These are phyloP conservation scores for Dendryphion nanum DNA, from an alignment of 2,329 filamentous ascomycete species.

Conservation along the genomic window DNA sequence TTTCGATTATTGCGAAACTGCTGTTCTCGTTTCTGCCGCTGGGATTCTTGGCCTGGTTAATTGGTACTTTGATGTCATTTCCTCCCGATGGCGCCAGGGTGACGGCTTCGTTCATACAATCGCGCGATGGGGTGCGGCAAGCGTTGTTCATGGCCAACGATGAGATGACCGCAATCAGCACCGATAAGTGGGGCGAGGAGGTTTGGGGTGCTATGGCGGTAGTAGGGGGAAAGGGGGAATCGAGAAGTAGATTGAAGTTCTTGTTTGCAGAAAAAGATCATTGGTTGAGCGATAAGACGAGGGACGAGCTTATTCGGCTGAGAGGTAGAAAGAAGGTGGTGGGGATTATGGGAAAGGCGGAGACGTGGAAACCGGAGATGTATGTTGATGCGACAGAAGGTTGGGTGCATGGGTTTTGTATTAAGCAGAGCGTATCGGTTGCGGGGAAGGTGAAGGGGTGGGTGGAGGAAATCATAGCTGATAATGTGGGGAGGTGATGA, in stretches of 20 bases:
- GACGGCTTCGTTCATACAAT: slow-evolving; percentile 53
- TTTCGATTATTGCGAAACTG: slow-evolving; percentile 39
- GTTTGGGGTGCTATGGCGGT: slow-evolving; percentile 54
- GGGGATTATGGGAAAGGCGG: slow-evolving; percentile 14
- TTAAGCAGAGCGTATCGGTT: slow-evolving; percentile 49
- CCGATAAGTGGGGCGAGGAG: slow-evolving; percentile 58
- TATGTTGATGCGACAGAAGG: slow-evolving; percentile 54
- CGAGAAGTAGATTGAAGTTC: slow-evolving; percentile 41
- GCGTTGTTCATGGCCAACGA: slow-evolving; percentile 58
- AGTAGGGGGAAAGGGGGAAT: background rate
- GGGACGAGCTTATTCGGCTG: slow-evolving; percentile 53
- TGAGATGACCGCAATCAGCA: slow-evolving; percentile 57
- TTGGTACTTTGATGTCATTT: slow-evolving; percentile 45
- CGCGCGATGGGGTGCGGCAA: slow-evolving; percentile 51
- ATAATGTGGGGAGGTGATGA: slow-evolving; percentile 11
- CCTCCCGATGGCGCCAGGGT: slow-evolving; percentile 45
- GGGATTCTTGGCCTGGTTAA: slow-evolving; percentile 39
- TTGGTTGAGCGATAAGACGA: slow-evolving; percentile 57
- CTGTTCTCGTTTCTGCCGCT: slow-evolving; percentile 45
- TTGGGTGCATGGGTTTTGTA: slow-evolving; percentile 60
- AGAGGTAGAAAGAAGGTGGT: slow-evolving; percentile 31
- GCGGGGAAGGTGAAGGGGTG: slow-evolving; percentile 52
- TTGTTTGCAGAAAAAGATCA: slow-evolving; percentile 61
- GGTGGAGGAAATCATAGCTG: slow-evolving; percentile 43
- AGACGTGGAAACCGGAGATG: slow-evolving; percentile 51